These are phyloP conservation scores for Psophocarpus tetragonolobus DNA, from an alignment of 306 rosid genomes.

Conservation along the genomic window DNA sequence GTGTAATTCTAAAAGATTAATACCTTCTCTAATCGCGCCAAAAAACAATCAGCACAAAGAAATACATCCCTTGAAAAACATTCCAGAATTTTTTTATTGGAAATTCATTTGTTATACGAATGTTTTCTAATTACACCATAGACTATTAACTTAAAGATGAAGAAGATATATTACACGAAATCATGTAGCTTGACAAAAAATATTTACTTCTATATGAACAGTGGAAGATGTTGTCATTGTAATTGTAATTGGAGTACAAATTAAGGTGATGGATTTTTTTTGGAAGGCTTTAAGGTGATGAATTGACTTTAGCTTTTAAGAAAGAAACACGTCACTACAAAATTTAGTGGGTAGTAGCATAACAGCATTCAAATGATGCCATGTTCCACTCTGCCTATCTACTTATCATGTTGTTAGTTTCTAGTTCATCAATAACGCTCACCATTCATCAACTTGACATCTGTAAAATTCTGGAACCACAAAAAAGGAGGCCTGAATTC, in stretches of 20 bases:
- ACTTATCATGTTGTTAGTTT: constrained; percentile 30
- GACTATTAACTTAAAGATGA: background rate
- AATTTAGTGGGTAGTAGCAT: constrained; percentile 28
- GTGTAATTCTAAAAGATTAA: background rate
- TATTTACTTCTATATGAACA: background rate
- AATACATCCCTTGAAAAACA: background rate
- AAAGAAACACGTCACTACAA: constrained; percentile 23
- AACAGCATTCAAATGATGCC: constrained; percentile 41
- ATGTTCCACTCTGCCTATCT: constrained; percentile 41
- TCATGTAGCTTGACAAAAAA: background rate
- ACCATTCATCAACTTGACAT: constrained; percentile 16
- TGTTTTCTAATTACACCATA: background rate
- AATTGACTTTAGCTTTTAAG: background rate
- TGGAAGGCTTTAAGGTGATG: background rate
- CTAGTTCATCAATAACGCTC: background rate
- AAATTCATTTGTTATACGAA: background rate
- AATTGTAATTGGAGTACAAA: background rate
- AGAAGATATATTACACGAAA: background rate
- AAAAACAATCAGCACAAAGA: background rate
- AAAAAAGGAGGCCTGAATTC: constrained; percentile 17
- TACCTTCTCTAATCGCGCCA: background rate
- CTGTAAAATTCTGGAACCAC: background rate
- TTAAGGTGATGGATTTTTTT: background rate
- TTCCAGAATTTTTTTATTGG: background rate
- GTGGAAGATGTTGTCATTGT: background rate